Conservation (phyloP, 2,329 filamentous ascomycete genomes). For the Byssothecium circinans region DNA sequence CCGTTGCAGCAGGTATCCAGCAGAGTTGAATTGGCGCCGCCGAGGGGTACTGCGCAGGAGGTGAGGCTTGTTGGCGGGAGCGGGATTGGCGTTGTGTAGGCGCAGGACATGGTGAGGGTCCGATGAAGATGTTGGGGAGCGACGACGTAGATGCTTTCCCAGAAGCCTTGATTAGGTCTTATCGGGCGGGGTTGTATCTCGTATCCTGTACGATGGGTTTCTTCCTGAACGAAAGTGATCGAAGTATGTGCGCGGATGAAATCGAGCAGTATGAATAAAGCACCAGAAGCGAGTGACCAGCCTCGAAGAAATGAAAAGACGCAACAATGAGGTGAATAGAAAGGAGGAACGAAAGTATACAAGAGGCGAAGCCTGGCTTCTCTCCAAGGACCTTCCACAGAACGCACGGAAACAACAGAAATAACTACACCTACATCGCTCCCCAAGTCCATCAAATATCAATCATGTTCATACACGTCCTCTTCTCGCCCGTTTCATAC, state of each 20-base stretch:
- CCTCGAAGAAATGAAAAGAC: background rate
- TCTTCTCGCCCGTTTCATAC: background rate
- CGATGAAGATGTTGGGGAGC: background rate
- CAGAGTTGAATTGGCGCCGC: conserved; percentile 29
- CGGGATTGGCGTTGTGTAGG: conserved; percentile 15
- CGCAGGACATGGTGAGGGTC: conserved; percentile 19
- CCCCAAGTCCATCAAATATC: background rate
- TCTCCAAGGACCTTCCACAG: conserved; percentile 14
- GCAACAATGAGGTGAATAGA: conserved; percentile 2
- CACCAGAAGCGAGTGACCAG: background rate
- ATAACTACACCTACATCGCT: conserved; percentile 2
- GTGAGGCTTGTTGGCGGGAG: conserved; percentile 23
- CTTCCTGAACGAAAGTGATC: background rate
- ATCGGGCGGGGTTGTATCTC: conserved; percentile 2
- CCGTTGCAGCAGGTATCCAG: conserved; percentile 36
- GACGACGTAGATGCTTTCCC: background rate
- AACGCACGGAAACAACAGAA: conserved; percentile 8
- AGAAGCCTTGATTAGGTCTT: background rate
- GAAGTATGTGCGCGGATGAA: background rate
- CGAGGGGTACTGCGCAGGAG: conserved; percentile 30
- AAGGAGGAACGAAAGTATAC: background rate
- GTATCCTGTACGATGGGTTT: background rate
- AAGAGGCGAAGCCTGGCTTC: background rate
- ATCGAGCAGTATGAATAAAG: background rate
- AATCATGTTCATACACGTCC: background rate